phyloP scores from a whole-genome alignment of 345 rosid genomes.

The Arabis hirsuta region DNA sequence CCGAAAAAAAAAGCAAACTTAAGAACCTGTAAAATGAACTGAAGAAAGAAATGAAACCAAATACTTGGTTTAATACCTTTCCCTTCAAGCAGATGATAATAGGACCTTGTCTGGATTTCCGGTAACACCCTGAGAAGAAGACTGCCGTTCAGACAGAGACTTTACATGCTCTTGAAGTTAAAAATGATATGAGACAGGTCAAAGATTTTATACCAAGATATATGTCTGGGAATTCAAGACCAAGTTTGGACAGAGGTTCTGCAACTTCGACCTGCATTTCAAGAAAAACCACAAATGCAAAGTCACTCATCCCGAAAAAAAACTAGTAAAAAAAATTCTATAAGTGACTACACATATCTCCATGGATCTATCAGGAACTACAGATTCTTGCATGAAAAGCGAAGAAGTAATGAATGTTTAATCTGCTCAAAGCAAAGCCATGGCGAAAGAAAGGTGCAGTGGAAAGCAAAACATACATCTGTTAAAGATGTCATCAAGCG shows the following conservation, averaged over 20 bases:
- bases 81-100: conserved; percentile 67
- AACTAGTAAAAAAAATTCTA: not conserved
- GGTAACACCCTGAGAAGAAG: conserved; percentile 64
- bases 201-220: conserved; percentile 59
- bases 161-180: conserved; percentile 10
- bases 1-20: not conserved
- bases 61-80: conserved; percentile 62
- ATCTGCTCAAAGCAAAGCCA: conserved; percentile 15
- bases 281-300: conserved; percentile 7
- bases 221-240: conserved; percentile 87
- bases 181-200: not conserved
- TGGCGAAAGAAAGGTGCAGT: not conserved
- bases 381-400: not conserved
- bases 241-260: conserved; percentile 77
- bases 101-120: conserved; percentile 75
- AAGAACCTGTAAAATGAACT: not conserved
- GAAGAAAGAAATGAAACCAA: conserved; percentile 7
- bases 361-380: not conserved
- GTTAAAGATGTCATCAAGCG: conserved; percentile 56
- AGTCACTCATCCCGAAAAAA: not conserved
- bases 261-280: conserved; percentile 83
- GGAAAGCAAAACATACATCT: conserved; percentile 56
- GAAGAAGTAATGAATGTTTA: not conserved
- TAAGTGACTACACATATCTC: no score
- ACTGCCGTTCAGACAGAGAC: conserved; percentile 31